Conservation (phyloP, 768 basidiomycete species). For the Lenzites betulinus region DNA sequence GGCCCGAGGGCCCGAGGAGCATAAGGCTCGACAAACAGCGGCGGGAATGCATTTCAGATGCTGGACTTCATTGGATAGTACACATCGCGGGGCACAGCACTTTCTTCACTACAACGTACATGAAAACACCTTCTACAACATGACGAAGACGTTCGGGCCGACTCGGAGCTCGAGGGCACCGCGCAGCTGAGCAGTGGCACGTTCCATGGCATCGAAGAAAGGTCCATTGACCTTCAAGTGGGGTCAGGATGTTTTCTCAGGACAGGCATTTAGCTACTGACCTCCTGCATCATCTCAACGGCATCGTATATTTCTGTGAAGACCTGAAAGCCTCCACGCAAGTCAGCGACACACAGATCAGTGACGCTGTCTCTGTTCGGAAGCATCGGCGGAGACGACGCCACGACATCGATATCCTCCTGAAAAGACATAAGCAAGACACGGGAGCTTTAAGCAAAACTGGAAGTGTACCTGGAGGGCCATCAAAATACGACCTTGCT, state of each 20-base stretch:
- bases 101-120: too few species aligned
- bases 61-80: too few species aligned
- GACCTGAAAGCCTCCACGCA: background rate
- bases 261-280: background rate
- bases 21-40: too few species aligned
- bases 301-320: background rate
- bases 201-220: background rate
- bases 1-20: too few species aligned
- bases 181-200: background rate
- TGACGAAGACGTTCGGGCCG: too few species aligned
- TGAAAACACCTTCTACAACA: too few species aligned
- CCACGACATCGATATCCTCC: background rate
- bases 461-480: background rate
- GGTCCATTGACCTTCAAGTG: background rate
- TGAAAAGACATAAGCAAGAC: background rate
- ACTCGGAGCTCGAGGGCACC: background rate
- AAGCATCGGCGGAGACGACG: background rate
- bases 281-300: background rate
- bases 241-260: background rate
- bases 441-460: background rate
- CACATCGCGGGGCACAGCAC: too few species aligned
- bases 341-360: background rate
- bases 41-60: too few species aligned
- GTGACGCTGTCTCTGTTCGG: background rate
- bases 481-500: background rate